Conservation (phyloP, 1,284 basidiomycete genomes). For the Moesziomyces sp. region DNA sequence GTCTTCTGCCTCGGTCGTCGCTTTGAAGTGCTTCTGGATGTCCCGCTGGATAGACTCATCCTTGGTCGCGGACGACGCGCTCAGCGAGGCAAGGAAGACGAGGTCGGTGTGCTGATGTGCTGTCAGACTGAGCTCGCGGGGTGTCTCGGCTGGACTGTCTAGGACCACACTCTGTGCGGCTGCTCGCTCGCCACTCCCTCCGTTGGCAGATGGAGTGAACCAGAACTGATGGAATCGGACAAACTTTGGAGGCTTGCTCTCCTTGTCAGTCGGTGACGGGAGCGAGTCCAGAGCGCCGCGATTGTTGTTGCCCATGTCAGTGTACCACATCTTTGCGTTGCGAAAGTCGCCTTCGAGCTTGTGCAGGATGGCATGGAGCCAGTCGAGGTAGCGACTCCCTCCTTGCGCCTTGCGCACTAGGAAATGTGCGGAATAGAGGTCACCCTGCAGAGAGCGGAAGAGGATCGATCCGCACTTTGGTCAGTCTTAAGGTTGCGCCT, state of each 20-base stretch:
- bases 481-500: not conserved
- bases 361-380: constrained; percentile 41
- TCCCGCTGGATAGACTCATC: constrained; percentile 1
- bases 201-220: constrained; percentile 10
- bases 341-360: constrained; percentile 40
- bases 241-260: constrained; percentile 1
- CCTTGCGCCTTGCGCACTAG: constrained; percentile 39
- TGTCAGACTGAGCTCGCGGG: constrained; percentile 11
- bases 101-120: constrained; percentile 32
- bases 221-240: constrained; percentile 17
- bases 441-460: constrained; percentile 6
- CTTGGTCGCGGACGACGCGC: not conserved
- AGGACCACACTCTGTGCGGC: constrained; percentile 3
- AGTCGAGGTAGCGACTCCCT: constrained; percentile 33
- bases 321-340: constrained; percentile 48
- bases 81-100: constrained; percentile 16
- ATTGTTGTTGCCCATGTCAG: constrained; percentile 32
- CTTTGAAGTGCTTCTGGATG: constrained; percentile 9
- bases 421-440: constrained; percentile 39
- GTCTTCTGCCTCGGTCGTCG: constrained; percentile 18
- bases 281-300: not conserved
- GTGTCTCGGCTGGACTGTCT: not conserved
- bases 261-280: not conserved
- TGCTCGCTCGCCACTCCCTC: constrained; percentile 3
- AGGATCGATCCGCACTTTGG: not conserved